Base-by-base conservation (phyloP, 2,329 filamentous ascomycete genomes). In the Pyrenochaeta sp. region DNA sequence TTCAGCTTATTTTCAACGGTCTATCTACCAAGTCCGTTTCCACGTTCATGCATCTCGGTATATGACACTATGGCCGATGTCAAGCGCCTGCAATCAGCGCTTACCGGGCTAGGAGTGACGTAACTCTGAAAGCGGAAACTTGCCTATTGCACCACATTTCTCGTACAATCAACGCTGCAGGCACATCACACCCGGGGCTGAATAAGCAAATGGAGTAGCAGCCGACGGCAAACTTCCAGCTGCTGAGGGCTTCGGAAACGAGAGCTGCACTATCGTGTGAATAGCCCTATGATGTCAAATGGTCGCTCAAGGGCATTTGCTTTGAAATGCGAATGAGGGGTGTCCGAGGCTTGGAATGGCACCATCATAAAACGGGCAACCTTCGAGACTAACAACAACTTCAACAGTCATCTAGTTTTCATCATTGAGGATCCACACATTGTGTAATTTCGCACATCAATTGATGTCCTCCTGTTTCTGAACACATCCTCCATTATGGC, bases 251-350 rank as follows among this genome's bases (percentile, higher is more conserved):
- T 44, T 12, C 40, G 13, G 25, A n/a, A 25, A 25, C 22, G 25
- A 25, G 15, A 28, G 13, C 40, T 44, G 8, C 9, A 44, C 2
- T 15, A 25, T 44, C 12, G 32, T 36, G 9, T 36, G 32, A 36
- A 13, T 5, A 22, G 39, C 24, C 28, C 27, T 54, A 53, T 53
- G 46, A 54, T 58, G 46, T 58, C 55, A 58, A 49, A 42, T 15
- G 25, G 28, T 47, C 34, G 42, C 46, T 48, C 19, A 25, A 36
- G 28, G 46, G 24, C 12, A 25, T 24, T 15, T 54, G 56, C 50
- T 58, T 54, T 54, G 56, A 59, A 52, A 59, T 59, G 22, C 56
- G 8, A 59, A 49, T 55, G 56, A 59, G 56, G 56, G 56, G 52
- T 52, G 43, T 50, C 47, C 45, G 39, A 54, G 46, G 25, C 5